phyloP scores from a whole-genome alignment of 148 eudicot genomes.

The Camellia lanceoleosa region DNA sequence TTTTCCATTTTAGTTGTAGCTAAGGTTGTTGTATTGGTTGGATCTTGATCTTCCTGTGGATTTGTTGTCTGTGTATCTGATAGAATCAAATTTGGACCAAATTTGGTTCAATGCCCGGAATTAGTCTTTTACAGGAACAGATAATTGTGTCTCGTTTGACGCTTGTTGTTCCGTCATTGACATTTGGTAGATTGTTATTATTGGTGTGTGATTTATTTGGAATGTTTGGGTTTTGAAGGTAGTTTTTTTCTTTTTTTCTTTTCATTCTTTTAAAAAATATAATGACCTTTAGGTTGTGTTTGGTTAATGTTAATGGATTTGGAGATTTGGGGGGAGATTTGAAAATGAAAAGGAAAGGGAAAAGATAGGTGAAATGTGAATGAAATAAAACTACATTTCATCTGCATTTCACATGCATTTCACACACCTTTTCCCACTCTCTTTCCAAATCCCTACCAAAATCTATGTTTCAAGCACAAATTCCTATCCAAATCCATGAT shows the following conservation, averaged over 20 bases:
- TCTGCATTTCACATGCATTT: too few species aligned
- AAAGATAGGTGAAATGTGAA: too few species aligned
- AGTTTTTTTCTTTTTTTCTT: background rate
- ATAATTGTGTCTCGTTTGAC: background rate
- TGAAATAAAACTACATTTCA: too few species aligned
- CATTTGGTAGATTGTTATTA: background rate
- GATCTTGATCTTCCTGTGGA: background rate
- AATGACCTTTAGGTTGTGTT: too few species aligned
- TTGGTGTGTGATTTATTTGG: background rate
- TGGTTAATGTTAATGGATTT: too few species aligned
- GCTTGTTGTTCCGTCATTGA: background rate
- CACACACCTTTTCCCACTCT: too few species aligned
- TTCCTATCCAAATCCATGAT: too few species aligned
- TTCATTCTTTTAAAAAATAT: too few species aligned
- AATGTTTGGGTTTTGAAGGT: background rate
- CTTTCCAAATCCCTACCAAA: too few species aligned
- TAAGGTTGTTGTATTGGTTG: background rate
- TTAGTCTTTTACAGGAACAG: background rate
- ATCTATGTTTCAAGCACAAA: too few species aligned
- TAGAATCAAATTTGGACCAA: background rate
- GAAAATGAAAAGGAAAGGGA: too few species aligned
- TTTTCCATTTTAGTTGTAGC: background rate
- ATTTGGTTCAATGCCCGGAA: background rate
- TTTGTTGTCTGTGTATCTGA: background rate
- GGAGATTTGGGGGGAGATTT: too few species aligned